A percentile compares a stretch with the other conserved stretches of the same genome.
phyloP scores from a whole-genome alignment of 108 stramenopile species.

The Nannochloropsis oceanica region DNA sequence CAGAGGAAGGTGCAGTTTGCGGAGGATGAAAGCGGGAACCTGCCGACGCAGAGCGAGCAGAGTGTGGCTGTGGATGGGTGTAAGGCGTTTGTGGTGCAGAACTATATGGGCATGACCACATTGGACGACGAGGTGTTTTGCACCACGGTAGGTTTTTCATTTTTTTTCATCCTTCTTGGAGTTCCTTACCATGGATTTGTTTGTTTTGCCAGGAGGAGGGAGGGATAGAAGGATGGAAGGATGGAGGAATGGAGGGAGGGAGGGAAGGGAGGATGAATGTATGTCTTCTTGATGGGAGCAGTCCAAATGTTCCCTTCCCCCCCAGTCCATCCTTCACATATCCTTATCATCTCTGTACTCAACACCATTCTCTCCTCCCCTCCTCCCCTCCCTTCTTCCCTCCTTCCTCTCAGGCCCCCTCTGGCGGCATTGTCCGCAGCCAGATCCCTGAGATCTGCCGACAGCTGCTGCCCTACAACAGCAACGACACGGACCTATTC shows the following conservation, averaged over 20 bases:
- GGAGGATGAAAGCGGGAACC: background rate
- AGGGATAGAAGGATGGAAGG: background rate
- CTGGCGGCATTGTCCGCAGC: background rate
- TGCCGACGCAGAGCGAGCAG: background rate
- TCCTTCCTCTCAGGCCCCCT: background rate
- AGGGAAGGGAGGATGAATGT: background rate
- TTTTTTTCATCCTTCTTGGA: no score
- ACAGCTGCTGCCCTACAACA: background rate
- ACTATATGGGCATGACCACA: background rate
- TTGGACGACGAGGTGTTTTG: background rate
- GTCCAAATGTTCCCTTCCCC: background rate
- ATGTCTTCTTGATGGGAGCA: background rate
- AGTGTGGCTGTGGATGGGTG: background rate
- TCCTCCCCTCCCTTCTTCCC: background rate
- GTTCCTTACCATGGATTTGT: no score
- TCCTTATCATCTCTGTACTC: no score
- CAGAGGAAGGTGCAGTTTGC: background rate
- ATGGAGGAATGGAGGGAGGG: background rate
- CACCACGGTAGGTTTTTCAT: background rate
- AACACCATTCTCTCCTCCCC: background rate
- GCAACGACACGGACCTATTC: background rate
- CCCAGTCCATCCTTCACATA: background rate
- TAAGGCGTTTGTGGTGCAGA: background rate
- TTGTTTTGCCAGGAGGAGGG: background rate
- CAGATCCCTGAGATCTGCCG: background rate